Conservation (phyloP, 2,329 filamentous ascomycete genomes). For the Graphiopsis chlorocephala region DNA sequence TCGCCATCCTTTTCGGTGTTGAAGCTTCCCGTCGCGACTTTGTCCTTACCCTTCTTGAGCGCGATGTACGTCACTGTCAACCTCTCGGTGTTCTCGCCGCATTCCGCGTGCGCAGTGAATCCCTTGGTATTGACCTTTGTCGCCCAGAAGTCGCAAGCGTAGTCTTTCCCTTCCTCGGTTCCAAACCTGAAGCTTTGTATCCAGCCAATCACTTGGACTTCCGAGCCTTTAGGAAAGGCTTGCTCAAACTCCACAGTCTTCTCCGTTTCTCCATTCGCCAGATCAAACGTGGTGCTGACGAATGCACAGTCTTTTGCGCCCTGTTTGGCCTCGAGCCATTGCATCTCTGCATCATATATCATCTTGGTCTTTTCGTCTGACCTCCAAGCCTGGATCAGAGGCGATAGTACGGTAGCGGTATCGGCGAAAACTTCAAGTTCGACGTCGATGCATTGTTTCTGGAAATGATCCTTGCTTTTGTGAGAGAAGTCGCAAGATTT, state of each 20-base stretch:
- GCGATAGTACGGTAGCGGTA: conserved; percentile 1
- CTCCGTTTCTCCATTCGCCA: conserved; percentile 13
- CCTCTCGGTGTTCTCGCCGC: conserved; percentile 17
- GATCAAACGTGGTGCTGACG: conserved; percentile 8
- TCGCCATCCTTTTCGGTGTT: conserved; percentile 14
- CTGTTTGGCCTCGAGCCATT: conserved; percentile 15
- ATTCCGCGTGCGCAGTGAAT: conserved; percentile 19
- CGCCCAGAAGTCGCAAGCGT: conserved; percentile 17
- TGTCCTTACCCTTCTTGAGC: conserved; percentile 20
- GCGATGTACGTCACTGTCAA: conserved; percentile 20
- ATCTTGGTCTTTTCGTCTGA: conserved; percentile 15
- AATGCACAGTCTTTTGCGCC: conserved; percentile 12
- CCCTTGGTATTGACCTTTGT: conserved; percentile 17
- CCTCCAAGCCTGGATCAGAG: conserved; percentile 13
- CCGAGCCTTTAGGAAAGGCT: conserved; percentile 13
- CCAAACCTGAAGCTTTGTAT: conserved; percentile 19
- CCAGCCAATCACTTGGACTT: conserved; percentile 16
- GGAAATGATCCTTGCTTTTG: conserved; percentile 13
- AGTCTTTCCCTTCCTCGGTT: conserved; percentile 10
- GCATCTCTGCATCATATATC: conserved; percentile 16
- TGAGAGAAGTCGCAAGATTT: conserved; percentile 13
- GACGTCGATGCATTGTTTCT: conserved; percentile 12
- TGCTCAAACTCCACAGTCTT: conserved; percentile 11
- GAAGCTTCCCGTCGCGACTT: conserved; percentile 20
- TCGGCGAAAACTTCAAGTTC: conserved; percentile 15